These are phyloP conservation scores for Fraxinus ornus DNA, from an alignment of 305 asterid genomes.

Conservation along the genomic window DNA sequence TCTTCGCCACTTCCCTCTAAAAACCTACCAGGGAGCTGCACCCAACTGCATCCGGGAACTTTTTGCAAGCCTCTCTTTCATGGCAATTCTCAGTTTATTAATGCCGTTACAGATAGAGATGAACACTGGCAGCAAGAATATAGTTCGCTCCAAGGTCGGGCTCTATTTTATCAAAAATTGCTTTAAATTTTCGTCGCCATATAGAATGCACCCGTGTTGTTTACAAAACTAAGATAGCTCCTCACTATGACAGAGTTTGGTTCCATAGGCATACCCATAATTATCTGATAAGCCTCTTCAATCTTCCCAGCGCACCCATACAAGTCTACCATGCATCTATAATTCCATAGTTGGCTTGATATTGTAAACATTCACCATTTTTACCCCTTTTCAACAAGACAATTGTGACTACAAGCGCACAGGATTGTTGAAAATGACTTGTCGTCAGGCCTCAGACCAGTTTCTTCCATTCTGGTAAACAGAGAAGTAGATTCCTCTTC, in stretches of 20 bases:
- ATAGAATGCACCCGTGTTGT: conserved; percentile 36
- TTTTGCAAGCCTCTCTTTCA: conserved; percentile 54
- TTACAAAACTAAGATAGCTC: conserved; percentile 68
- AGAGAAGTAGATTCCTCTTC: conserved; percentile 54
- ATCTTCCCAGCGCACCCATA: conserved; percentile 59
- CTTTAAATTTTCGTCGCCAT: conserved; percentile 35
- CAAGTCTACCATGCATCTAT: conserved; percentile 70
- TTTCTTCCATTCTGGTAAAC: conserved; percentile 55
- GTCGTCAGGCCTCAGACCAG: conserved; percentile 51
- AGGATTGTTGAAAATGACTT: conserved; percentile 57
- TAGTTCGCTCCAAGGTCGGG: conserved; percentile 62
- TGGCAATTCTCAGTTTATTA: conserved; percentile 36
- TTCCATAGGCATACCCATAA: conserved; percentile 57
- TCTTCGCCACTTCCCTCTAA: conserved; percentile 2
- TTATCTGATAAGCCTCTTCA: conserved; percentile 55
- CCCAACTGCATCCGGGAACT: conserved; percentile 59
- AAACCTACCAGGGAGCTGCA: conserved; percentile 26
- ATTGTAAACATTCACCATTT: conserved; percentile 46
- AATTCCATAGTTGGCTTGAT: conserved; percentile 65
- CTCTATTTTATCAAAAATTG: conserved; percentile 46
- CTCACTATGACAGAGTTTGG: conserved; percentile 62
- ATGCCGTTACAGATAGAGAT: conserved; percentile 23
- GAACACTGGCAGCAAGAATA: conserved; percentile 49
- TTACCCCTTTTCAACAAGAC: conserved; percentile 49
- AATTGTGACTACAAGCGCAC: conserved; percentile 63